Conservation (phyloP, 2,329 filamentous ascomycete genomes). For the Aspergillus aculeatus region DNA sequence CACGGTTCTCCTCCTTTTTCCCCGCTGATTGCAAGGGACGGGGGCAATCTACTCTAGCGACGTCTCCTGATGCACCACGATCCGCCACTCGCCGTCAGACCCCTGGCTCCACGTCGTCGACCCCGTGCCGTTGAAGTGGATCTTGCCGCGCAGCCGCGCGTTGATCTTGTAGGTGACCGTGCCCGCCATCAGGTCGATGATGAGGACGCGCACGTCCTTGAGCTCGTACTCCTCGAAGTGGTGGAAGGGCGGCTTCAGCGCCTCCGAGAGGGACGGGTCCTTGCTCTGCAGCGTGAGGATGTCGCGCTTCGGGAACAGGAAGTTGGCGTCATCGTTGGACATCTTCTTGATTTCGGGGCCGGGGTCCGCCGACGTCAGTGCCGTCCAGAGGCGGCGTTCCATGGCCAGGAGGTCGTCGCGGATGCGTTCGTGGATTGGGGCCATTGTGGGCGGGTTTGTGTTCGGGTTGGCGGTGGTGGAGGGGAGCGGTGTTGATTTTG, state of each 20-base stretch:
- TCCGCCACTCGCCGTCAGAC: constrained; percentile 39
- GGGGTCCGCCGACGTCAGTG: constrained; percentile 38
- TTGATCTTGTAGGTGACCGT: constrained; percentile 34
- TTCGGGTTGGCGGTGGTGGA: background rate
- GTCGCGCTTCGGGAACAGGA: constrained; percentile 35
- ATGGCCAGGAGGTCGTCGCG: constrained; percentile 35
- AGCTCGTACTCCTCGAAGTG: constrained; percentile 31
- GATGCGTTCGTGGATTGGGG: constrained; percentile 39
- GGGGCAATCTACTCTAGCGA: constrained; percentile 19
- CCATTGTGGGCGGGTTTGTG: constrained; percentile 23
- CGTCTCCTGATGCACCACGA: constrained; percentile 38
- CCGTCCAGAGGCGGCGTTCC: constrained; percentile 39
- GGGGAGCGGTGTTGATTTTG: background rate
- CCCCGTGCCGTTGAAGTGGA: constrained; percentile 29
- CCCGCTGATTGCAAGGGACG: background rate
- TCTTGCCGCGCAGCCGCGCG: constrained; percentile 25
- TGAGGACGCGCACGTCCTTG: constrained; percentile 24
- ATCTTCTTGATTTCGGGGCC: constrained; percentile 35
- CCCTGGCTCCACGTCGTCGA: constrained; percentile 39
- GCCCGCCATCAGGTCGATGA: constrained; percentile 40
- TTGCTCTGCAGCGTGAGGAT: constrained; percentile 35
- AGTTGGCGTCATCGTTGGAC: constrained; percentile 30
- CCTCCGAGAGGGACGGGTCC: constrained; percentile 20
- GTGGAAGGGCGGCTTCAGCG: constrained; percentile 35
- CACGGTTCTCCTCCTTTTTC: background rate